Evolutionary conservation across 805 yeast species (phyloP).

Genomic region (Lipomyces sp.): DNA sequence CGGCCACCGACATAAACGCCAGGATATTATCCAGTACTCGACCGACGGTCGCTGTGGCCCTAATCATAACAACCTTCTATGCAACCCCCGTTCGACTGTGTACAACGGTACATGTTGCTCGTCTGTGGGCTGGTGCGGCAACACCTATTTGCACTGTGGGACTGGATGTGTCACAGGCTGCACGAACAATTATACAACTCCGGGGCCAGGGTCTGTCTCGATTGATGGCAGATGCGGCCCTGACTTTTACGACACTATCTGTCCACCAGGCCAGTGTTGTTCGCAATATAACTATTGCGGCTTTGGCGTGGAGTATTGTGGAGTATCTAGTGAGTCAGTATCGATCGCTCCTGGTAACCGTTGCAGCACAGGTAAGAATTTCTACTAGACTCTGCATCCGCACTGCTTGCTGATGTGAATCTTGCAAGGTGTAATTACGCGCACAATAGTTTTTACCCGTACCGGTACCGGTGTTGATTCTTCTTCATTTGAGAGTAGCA

Average conservation of each 20-base stretch:
- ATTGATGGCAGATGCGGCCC: constrained; percentile 33
- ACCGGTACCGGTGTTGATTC: neutral
- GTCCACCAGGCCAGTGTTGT: constrained; percentile 27
- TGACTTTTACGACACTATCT: constrained; percentile 18
- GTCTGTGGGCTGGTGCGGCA: constrained; percentile 27
- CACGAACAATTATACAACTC: constrained; percentile 14
- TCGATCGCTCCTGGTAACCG: neutral
- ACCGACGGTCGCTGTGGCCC: constrained; percentile 28
- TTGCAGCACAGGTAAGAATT: neutral
- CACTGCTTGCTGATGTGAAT: neutral
- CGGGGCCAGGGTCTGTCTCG: constrained; percentile 10
- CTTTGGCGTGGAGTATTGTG: constrained; percentile 19
- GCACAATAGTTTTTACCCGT: neutral
- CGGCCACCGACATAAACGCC: neutral
- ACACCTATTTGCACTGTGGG: constrained; percentile 21
- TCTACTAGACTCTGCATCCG: neutral
- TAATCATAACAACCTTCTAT: constrained; percentile 6
- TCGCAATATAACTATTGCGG: constrained; percentile 33
- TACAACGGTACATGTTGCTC: constrained; percentile 31
- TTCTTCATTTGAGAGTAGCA: neutral
- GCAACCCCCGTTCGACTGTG: constrained; percentile 14
- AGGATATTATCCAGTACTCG: constrained; percentile 3
- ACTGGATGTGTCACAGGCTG: constrained; percentile 26
- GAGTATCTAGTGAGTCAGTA: constrained; percentile 9
- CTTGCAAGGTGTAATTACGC: neutral